Evolutionary conservation across 2,329 filamentous ascomycete species (phyloP).

Genomic region (Stemphylium beticola): DNA sequence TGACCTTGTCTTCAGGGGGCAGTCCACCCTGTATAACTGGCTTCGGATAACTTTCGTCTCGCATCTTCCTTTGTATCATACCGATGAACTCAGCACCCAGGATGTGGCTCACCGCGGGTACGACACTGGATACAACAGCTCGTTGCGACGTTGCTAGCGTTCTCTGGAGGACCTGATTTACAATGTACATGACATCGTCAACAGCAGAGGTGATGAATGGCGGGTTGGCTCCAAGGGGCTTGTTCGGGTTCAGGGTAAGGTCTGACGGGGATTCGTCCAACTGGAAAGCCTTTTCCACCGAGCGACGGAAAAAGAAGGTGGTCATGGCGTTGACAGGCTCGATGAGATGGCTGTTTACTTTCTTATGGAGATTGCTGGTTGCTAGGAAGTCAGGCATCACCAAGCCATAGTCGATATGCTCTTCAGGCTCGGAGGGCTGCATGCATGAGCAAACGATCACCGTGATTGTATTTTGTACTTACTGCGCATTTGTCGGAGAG

Average conservation of each 20-base stretch:
- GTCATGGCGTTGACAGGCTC: constrained; percentile 90
- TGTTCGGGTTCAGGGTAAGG: constrained; percentile 76
- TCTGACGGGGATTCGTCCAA: constrained; percentile 86
- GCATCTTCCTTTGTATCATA: constrained; percentile 98
- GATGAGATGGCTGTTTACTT: constrained; percentile 75
- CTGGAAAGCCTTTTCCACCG: constrained; percentile 97
- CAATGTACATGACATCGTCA: constrained; percentile 99
- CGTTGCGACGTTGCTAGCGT: constrained; percentile 85
- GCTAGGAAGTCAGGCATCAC: constrained; percentile 74
- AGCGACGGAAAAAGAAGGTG: constrained; percentile 94
- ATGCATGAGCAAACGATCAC: constrained; percentile 19
- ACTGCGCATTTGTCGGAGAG: constrained; percentile 85
- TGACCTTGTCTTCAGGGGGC: constrained; percentile 85
- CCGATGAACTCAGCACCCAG: constrained; percentile 89
- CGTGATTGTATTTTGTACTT: constrained; percentile 45
- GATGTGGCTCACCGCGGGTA: constrained; percentile 80
- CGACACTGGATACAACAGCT: constrained; percentile 75
- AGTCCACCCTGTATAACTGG: constrained; percentile 77
- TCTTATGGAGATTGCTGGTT: constrained; percentile 80
- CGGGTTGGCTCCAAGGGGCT: constrained; percentile 74
- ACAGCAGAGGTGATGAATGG: constrained; percentile 95
- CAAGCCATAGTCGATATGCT: constrained; percentile 61
- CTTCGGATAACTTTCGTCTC: constrained; percentile 91
- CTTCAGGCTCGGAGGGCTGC: constrained; percentile 53
- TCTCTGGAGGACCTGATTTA: constrained; percentile 87